A percentile compares a stretch with the other conserved stretches of the same genome.
Evolutionary conservation across 768 basidiomycete species (phyloP).

Genomic region (Kwoniella mangroviensis): DNA sequence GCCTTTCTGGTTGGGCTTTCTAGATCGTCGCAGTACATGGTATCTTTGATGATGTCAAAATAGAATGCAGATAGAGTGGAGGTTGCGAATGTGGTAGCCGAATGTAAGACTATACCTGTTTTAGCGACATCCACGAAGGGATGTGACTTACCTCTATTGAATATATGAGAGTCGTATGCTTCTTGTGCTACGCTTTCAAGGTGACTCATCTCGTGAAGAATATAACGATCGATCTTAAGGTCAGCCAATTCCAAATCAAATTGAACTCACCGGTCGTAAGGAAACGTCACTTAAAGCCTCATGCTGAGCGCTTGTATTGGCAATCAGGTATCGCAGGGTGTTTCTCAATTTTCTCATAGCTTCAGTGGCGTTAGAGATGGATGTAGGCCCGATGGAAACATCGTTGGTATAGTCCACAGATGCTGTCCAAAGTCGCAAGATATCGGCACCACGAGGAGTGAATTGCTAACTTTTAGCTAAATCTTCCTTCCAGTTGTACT

Average conservation of each 20-base stretch:
- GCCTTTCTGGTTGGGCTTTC: slow-evolving; percentile 66
- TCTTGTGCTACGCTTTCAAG: slow-evolving; percentile 72
- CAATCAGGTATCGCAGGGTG: slow-evolving; percentile 81
- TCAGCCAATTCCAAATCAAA: slow-evolving; percentile 10
- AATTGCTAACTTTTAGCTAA: slow-evolving; percentile 62
- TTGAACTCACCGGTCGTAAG: slow-evolving; percentile 20
- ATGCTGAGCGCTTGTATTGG: slow-evolving; percentile 63
- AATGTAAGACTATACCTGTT: slow-evolving; percentile 66
- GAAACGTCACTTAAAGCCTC: slow-evolving; percentile 54
- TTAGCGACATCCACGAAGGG: background rate
- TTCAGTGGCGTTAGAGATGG: slow-evolving; percentile 75
- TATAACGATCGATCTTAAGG: slow-evolving; percentile 76
- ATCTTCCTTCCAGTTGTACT: slow-evolving; percentile 11
- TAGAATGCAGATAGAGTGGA: slow-evolving; percentile 86
- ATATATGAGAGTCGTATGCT: slow-evolving; percentile 75
- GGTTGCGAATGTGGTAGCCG: slow-evolving; percentile 77
- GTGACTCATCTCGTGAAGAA: slow-evolving; percentile 79
- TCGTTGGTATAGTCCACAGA: slow-evolving; percentile 88
- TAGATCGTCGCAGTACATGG: slow-evolving; percentile 73
- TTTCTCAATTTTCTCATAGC: slow-evolving; percentile 82
- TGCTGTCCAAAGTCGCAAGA: slow-evolving; percentile 87
- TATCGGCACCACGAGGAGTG: slow-evolving; percentile 82
- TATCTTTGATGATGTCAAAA: slow-evolving; percentile 89
- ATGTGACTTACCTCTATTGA: slow-evolving; percentile 71
- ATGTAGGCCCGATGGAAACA: slow-evolving; percentile 78